Conservation (phyloP, 1,284 basidiomycete genomes). For the Ganoderma boninense region DNA sequence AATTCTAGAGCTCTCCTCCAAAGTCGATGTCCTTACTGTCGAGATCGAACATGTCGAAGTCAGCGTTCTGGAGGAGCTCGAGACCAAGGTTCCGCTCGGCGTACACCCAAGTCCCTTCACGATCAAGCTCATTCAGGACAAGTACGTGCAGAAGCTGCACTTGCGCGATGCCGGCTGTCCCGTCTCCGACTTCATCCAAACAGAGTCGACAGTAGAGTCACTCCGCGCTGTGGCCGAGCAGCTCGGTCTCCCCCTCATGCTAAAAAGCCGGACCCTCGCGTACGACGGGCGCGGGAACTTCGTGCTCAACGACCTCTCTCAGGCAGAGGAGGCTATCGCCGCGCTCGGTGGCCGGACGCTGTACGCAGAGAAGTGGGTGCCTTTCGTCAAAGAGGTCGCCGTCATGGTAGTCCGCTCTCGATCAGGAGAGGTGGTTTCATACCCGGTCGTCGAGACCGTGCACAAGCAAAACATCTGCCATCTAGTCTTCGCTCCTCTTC, state of each 20-base stretch:
- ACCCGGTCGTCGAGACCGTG: constrained; percentile 95
- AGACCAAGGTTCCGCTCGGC: constrained; percentile 58
- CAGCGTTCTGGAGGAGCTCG: constrained; percentile 75
- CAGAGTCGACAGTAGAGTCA: constrained; percentile 65
- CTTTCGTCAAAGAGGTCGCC: constrained; percentile 91
- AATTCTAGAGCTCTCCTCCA: constrained; percentile 82
- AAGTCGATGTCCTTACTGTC: constrained; percentile 92
- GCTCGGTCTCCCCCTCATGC: constrained; percentile 93
- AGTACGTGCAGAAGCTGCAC: constrained; percentile 90
- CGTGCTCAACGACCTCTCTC: constrained; percentile 67
- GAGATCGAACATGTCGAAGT: constrained; percentile 99
- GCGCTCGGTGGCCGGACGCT: constrained; percentile 73
- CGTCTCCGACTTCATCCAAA: constrained; percentile 76
- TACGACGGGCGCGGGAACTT: constrained; percentile 98
- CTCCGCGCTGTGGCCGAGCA: constrained; percentile 60
- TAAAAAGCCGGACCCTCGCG: constrained; percentile 94
- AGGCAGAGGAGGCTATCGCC: constrained; percentile 71
- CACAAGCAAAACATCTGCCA: constrained; percentile 97
- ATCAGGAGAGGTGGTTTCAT: constrained; percentile 81
- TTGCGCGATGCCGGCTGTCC: constrained; percentile 69
- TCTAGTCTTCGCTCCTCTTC: constrained; percentile 88
- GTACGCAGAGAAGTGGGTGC: constrained; percentile 96
- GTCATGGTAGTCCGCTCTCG: constrained; percentile 95
- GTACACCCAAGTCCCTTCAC: constrained; percentile 91
- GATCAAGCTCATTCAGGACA: constrained; percentile 95